Base-by-base conservation (phyloP, 2,329 filamentous ascomycete genomes). In the Aureobasidium sp. region DNA sequence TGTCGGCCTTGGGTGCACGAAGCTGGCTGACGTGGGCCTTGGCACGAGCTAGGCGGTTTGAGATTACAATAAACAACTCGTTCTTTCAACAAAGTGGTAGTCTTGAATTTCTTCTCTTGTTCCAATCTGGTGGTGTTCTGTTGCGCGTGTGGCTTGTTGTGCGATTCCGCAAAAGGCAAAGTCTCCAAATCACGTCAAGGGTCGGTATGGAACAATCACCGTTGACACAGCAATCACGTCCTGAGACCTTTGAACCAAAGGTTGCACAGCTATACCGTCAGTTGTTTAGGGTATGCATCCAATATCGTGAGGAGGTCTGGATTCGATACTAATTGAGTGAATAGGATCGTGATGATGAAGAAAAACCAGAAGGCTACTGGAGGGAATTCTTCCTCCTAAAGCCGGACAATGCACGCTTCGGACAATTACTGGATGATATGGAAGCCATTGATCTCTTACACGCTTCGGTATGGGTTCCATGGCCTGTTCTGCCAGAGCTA, bases 361-460 rank as follows among this genome's bases (percentile, higher is more conserved):
- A 91, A 29, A 87, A 87, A 64, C 83, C 89, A 0, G 90, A 96
- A 63, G 93, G 91, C 45, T 99, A 96, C 76, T 99, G 94, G 94
- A 82, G 84, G 66, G 94, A 96, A 74, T 91, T 99, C 76, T 99
- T 99, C 73, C 81, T 99, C 38, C 80, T 96, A 61, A 86, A 85
- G 64, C 92, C 93, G 23, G 90, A 96, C 70, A 81, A 84, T 59
- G 73, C 79, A 4, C 82, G 84, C 51, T 77, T 99, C 65, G 82
- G 84, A 70, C 77, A 76, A 53, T 81, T 91, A 50, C 77, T 99
- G 63, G 83, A 85, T 64, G 78, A 81, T n/a, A 77, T 94, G 42
- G 81, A 82, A 55, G 83, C 90, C 6, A 85, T 89, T 65, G 86
- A 92, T 67, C 79, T 95, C 64, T 78, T 96, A 43, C 84, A 86